These are phyloP conservation scores for Nicotiana undulata DNA, from an alignment of 257 asterid genomes.

Conservation along the genomic window DNA sequence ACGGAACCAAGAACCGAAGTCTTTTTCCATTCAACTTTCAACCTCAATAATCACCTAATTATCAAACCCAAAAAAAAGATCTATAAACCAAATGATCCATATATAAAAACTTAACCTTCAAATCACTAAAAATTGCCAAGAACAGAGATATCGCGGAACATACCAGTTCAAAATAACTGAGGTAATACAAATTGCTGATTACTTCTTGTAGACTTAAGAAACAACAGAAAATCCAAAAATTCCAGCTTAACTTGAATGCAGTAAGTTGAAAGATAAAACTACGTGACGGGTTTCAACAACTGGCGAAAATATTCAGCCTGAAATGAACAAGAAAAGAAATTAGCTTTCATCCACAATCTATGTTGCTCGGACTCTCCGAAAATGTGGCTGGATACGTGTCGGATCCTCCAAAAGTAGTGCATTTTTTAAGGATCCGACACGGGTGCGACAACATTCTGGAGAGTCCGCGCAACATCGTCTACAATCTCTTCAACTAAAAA, in stretches of 20 bases:
- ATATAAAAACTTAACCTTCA: not conserved
- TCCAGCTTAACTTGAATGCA: conserved; percentile 55
- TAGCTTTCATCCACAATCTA: not conserved
- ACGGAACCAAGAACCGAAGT: conserved; percentile 40
- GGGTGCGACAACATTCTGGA: too few species aligned
- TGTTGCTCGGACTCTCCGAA: too few species aligned
- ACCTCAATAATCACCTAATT: conserved; percentile 43
- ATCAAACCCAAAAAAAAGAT: not conserved
- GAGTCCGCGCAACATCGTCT: too few species aligned
- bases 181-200: conserved; percentile 30
- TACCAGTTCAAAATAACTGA: conserved; percentile 20
- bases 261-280: conserved; percentile 31
- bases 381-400: too few species aligned
- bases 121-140: not conserved
- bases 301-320: conserved; percentile 98
- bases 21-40: conserved; percentile 70
- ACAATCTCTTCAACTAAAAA: not conserved
- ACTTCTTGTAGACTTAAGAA: conserved; percentile 33
- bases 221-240: conserved; percentile 26
- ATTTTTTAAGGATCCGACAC: too few species aligned
- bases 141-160: not conserved
- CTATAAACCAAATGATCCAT: not conserved
- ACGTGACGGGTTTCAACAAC: conserved; percentile 94
- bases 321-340: conserved; percentile 13
- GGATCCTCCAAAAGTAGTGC: too few species aligned